Evolutionary conservation across 2,329 filamentous ascomycete genomes (phyloP).

Genomic region (Diplocarpon rosae): DNA sequence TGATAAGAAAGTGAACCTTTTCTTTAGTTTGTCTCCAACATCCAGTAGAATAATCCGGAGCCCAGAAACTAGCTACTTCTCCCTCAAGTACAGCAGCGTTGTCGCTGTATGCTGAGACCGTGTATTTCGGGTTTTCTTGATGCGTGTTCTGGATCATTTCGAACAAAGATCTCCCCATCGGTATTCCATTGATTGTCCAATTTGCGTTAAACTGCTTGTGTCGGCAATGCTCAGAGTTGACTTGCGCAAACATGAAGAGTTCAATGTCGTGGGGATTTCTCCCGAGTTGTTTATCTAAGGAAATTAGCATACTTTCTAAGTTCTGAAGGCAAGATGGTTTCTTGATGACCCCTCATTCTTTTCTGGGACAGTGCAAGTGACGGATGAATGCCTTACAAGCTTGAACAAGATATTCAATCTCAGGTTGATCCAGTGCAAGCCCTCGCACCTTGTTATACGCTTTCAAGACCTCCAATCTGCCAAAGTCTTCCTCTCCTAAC

Average conservation of each 20-base stretch:
- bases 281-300: slow-evolving; percentile 42
- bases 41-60: slow-evolving; percentile 74
- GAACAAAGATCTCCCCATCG: slow-evolving; percentile 74
- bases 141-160: slow-evolving; percentile 96
- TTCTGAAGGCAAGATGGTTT: neutral
- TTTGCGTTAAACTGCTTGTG: slow-evolving; percentile 90
- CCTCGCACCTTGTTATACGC: slow-evolving; percentile 78
- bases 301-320: neutral
- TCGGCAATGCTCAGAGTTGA: slow-evolving; percentile 86
- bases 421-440: slow-evolving; percentile 73
- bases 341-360: neutral
- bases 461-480: slow-evolving; percentile 61
- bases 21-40: slow-evolving; percentile 85
- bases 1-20: slow-evolving; percentile 74
- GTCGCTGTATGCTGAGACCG: slow-evolving; percentile 94
- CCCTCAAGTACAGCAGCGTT: slow-evolving; percentile 90
- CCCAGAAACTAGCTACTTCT: slow-evolving; percentile 66
- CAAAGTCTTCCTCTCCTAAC: slow-evolving; percentile 53
- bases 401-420: slow-evolving; percentile 91
- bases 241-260: slow-evolving; percentile 98
- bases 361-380: neutral
- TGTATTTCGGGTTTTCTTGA: slow-evolving; percentile 65
- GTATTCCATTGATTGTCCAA: slow-evolving; percentile 85
- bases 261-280: slow-evolving; percentile 70
- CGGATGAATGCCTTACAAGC: slow-evolving; percentile 34